A percentile compares a stretch with the other conserved stretches of the same genome.
Evolutionary conservation across 768 basidiomycete species (phyloP).

Genomic region (Auriscalpium orientale): DNA sequence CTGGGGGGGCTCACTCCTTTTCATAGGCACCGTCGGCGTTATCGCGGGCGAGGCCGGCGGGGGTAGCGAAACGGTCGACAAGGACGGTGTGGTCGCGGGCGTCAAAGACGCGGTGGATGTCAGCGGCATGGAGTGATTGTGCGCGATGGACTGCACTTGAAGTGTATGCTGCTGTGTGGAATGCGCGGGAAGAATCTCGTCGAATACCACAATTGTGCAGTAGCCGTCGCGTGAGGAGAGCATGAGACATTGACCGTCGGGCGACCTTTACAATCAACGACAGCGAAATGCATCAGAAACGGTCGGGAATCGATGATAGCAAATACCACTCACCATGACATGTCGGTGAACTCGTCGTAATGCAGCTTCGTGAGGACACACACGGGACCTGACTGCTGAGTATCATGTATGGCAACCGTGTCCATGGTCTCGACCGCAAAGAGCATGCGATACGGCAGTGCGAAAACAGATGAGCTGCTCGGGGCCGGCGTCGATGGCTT

Average conservation of each 20-base stretch:
- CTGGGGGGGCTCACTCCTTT: slow-evolving; percentile 14
- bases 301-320: not conserved
- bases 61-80: slow-evolving; percentile 15
- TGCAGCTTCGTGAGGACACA: slow-evolving; percentile 91
- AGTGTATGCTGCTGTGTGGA: slow-evolving; percentile 88
- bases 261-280: slow-evolving; percentile 57
- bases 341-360: slow-evolving; percentile 96
- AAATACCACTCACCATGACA: slow-evolving; percentile 72
- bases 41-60: slow-evolving; percentile 13
- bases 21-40: slow-evolving; percentile 5
- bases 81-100: slow-evolving; percentile 30
- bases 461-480: slow-evolving; percentile 64
- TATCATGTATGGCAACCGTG: slow-evolving; percentile 90
- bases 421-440: slow-evolving; percentile 97
- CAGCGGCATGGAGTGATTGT: slow-evolving; percentile 68
- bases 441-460: slow-evolving; percentile 88
- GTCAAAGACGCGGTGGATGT: slow-evolving; percentile 31
- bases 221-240: slow-evolving; percentile 94
- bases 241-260: slow-evolving; percentile 89
- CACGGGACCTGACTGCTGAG: slow-evolving; percentile 89
- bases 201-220: slow-evolving; percentile 91
- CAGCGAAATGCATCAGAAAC: not conserved
- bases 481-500: slow-evolving; percentile 51
- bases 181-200: slow-evolving; percentile 84
- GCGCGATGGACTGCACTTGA: slow-evolving; percentile 86